Evolutionary conservation across 2,329 filamentous ascomycete species (phyloP), one percentile per base, ranked within the genome.

Genomic region (Orbilia oligospora): DNA sequence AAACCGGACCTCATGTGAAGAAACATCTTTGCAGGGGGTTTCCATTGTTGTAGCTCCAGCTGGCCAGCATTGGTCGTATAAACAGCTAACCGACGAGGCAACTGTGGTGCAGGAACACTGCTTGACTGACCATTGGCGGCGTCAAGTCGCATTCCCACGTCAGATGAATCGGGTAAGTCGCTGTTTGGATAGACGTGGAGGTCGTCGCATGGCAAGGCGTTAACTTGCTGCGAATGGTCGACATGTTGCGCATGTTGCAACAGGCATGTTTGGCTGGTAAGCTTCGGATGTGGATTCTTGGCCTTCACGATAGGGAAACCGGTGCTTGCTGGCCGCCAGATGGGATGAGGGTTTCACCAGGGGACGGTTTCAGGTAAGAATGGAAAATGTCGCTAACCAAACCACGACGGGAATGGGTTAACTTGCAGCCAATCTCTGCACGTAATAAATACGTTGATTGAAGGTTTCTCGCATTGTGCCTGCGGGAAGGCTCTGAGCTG

Each of bases 391-490:
- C 53, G 66, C 58, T 68, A 67, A 38, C 61, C 61, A 71, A 71
- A 66, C 67, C 44, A 41, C 33, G 72, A 77, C 67, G 27, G 67
- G 51, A 69, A 61, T 63, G 58, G 48, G 58, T 56, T 30, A 30
- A 30, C 27, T 30, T 61, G 67, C 66, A 77, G 73, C 73, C 73
- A 77, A 77, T 77, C 61, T 71, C 67, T 77, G 73, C 67, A 55
- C 58, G 73, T 68, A 77, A 71, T 77, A 77, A 77, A 68, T 77
- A 77, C 73, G 67, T 77, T 71, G 73, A 71, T 68, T 76, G 73
- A 77, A 71, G 73, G 73, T 71, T 77, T 67, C 73, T 77, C 73
- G 73, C 73, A 77, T 77, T 49, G 64, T 77, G 73, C 73, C 63
- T 71, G 61, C 73, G 73, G 73, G 73, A 77, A 77, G 73, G 58